Base-by-base conservation (phyloP, 129 eudicot species). In the Flaveria trinervia region DNA sequence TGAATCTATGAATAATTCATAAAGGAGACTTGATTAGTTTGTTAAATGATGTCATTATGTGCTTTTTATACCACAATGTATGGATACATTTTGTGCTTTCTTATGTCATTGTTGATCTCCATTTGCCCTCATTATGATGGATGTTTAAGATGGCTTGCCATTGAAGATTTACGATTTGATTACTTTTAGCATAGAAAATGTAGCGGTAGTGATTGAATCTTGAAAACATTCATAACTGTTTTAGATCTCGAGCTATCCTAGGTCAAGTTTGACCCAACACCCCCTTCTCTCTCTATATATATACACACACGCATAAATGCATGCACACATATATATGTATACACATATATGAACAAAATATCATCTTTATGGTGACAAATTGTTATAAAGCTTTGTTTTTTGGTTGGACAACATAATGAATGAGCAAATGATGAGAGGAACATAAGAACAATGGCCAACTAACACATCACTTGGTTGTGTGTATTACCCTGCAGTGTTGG, bases 401-500 rank as follows among this genome's bases (percentile, higher is more conserved):
- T 51, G 71, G 71, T 41, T 44, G 39, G 14, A 66, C 23, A 66
- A 2, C 16, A 15, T 17, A 16, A 67, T 67, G 1, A 20, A 68
- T 68, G 57, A 22, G 41, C 13, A 2, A 20, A 22, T 61, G 23
- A 41, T 17, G 54, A 67, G 9, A 4, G 33, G 9, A 39, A 23
- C 73, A 22, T 45, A 25, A 68, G 39, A 68, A 46, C 39, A 45
- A 22, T 64, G 45, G 45, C 69, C 22, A 30, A 15, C 69, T 64
- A 30, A 64, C 56, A 48, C 26, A 48, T 46, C 39, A 8, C 9
- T 65, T 75, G 56, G 39, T 22, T 46, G 50, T 39, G 28, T 78
- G 18, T 46, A 30, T 74, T 8, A 30, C 41, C 41, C 72, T 88
- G 78, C 83, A 95, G 99, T 95, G 54, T 80, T 95, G 76, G 96